Evolutionary conservation across 192 early-diverging fungal species (phyloP).

Genomic region (Mortierella claussenii): DNA sequence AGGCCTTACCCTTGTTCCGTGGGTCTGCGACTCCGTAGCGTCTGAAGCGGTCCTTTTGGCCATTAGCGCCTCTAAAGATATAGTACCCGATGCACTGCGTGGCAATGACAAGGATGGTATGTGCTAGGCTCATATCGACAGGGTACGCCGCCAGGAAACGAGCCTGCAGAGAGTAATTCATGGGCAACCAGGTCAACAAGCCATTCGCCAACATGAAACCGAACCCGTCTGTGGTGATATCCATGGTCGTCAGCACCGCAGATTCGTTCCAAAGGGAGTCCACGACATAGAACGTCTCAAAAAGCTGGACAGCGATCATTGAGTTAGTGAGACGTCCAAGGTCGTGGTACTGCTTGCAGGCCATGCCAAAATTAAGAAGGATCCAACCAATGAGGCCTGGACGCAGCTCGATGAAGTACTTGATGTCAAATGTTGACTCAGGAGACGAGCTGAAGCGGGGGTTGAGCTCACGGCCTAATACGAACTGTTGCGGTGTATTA

Average conservation of each 20-base stretch:
- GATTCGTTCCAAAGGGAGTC: constrained; percentile 86
- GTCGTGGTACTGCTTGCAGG: constrained; percentile 76
- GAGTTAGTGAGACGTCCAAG: constrained; percentile 77
- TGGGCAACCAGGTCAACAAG: constrained; percentile 90
- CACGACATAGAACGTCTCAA: constrained; percentile 86
- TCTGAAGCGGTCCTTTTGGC: constrained; percentile 91
- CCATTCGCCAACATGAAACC: constrained; percentile 89
- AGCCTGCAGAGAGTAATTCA: constrained; percentile 91
- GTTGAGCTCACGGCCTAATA: constrained; percentile 97
- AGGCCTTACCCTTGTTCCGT: constrained; percentile 59
- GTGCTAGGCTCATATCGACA: constrained; percentile 60
- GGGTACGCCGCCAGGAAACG: constrained; percentile 85
- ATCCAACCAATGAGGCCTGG: constrained; percentile 95
- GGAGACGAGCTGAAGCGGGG: constrained; percentile 74
- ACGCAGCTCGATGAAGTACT: constrained; percentile 93
- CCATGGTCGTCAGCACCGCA: constrained; percentile 95
- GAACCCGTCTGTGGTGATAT: constrained; percentile 97
- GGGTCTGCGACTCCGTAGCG: constrained; percentile 69
- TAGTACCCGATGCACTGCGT: constrained; percentile 77
- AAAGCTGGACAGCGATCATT: constrained; percentile 79
- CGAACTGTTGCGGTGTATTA: constrained; percentile 78
- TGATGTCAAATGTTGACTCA: constrained; percentile 80
- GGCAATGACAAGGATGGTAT: constrained; percentile 57
- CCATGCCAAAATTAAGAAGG: constrained; percentile 80
- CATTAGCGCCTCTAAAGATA: constrained; percentile 92